phyloP scores from a whole-genome alignment of 345 rosid species.

The Pistacia atlantica region DNA sequence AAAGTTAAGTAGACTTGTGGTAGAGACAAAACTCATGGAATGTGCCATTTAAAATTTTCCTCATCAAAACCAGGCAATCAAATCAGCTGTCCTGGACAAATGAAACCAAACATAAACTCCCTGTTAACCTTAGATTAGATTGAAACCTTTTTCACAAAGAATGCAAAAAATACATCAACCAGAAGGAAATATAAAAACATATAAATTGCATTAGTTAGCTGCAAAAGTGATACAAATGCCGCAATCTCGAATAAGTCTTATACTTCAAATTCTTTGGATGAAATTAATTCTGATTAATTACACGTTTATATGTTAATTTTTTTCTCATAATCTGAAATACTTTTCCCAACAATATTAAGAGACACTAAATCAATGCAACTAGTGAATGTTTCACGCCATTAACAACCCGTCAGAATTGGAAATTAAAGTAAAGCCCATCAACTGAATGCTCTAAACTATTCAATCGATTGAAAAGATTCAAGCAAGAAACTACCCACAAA shows the following conservation, averaged over 20 bases:
- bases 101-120: neutral
- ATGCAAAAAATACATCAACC: neutral
- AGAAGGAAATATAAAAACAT: neutral
- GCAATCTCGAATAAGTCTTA: neutral
- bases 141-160: neutral
- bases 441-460: neutral
- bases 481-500: neutral
- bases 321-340: neutral
- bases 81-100: slow-evolving; percentile 5
- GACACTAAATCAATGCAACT: neutral
- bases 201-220: neutral
- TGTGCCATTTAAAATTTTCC: slow-evolving; percentile 41
- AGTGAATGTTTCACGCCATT: neutral
- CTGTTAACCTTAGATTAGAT: slow-evolving; percentile 4
- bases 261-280: neutral
- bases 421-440: slow-evolving; percentile 1
- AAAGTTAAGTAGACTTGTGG: slow-evolving; percentile 27
- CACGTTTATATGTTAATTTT: neutral
- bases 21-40: slow-evolving; percentile 36
- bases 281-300: neutral
- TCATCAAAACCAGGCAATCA: neutral
- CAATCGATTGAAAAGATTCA: neutral
- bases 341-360: neutral
- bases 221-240: neutral
- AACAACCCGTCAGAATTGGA: neutral